Percentiles rank a stretch among this genome's conserved stretches.
Evolutionary conservation across 805 yeast species (phyloP).

Genomic region (Zygosaccharomyces bailii): DNA sequence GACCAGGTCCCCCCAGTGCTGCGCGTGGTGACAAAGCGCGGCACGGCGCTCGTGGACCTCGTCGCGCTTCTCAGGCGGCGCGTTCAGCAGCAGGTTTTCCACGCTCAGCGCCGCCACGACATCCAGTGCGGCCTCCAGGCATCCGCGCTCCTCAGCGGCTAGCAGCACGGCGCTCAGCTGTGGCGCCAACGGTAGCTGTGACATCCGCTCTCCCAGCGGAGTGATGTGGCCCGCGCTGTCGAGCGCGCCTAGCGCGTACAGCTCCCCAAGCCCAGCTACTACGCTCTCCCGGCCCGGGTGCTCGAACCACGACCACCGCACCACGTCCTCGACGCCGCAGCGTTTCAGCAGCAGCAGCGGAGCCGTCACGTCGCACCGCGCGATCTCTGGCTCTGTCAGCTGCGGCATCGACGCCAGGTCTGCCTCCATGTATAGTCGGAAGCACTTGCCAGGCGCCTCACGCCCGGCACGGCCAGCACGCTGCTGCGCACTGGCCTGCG

Average conservation of each 20-base stretch:
- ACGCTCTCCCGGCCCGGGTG: conserved; percentile 80
- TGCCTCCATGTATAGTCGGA: conserved; percentile 71
- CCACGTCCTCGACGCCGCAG: conserved; percentile 76
- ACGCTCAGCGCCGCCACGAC: conserved; percentile 91
- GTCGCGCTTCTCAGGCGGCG: conserved; percentile 76
- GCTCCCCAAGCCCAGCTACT: conserved; percentile 68
- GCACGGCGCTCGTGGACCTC: conserved; percentile 75
- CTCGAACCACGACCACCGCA: conserved; percentile 91
- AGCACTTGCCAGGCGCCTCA: conserved; percentile 89
- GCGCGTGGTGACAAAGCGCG: conserved; percentile 67
- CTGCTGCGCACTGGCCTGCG: conserved; percentile 92
- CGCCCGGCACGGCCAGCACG: conserved; percentile 99
- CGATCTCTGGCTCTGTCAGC: conserved; percentile 92
- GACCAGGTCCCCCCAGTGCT: conserved; percentile 74
- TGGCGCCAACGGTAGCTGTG: conserved; percentile 87
- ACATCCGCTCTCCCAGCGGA: conserved; percentile 76
- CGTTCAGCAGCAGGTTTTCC: conserved; percentile 79
- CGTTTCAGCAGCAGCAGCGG: conserved; percentile 82
- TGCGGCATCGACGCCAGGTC: conserved; percentile 60
- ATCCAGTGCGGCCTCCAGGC: conserved; percentile 70
- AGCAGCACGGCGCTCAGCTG: conserved; percentile 83
- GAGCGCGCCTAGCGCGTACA: conserved; percentile 76
- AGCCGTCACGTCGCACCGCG: conserved; percentile 77
- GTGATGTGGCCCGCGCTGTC: conserved; percentile 76
- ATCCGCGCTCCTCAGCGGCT: conserved; percentile 54